phyloP scores from a whole-genome alignment of 768 basidiomycete genomes.

The Suillus ampliporus region DNA sequence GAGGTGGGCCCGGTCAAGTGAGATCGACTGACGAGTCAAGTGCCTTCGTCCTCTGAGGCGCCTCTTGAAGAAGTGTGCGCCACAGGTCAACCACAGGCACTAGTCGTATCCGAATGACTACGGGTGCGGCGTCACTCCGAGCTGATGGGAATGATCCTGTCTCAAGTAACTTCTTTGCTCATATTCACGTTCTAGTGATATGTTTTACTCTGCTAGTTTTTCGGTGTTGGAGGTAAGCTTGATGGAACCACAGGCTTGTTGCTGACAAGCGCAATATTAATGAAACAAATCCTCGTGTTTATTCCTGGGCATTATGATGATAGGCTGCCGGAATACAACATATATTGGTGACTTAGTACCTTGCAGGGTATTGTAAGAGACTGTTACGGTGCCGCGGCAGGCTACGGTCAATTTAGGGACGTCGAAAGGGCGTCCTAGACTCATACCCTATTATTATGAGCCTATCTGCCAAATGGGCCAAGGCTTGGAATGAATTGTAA shows the following conservation, averaged over 20 bases:
- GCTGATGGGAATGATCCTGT: slow-evolving; percentile 1
- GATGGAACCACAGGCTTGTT: neutral
- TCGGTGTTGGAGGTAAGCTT: neutral
- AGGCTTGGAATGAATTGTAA: neutral
- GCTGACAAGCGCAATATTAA: neutral
- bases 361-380: neutral
- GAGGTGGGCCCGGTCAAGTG: neutral
- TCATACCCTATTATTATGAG: neutral
- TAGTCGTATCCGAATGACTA: neutral
- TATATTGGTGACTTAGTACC: neutral
- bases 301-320: neutral
- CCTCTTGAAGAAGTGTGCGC: neutral
- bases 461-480: neutral
- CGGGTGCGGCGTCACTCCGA: neutral
- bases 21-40: neutral
- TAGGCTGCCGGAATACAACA: neutral
- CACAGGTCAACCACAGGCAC: neutral
- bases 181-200: neutral
- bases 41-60: neutral
- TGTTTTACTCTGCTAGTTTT: neutral
- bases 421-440: neutral
- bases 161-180: neutral
- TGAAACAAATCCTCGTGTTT: neutral
- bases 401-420: neutral
- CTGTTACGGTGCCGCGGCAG: neutral